Conservation (phyloP, 140 eudicot genomes). For the Cichorium intybus region DNA sequence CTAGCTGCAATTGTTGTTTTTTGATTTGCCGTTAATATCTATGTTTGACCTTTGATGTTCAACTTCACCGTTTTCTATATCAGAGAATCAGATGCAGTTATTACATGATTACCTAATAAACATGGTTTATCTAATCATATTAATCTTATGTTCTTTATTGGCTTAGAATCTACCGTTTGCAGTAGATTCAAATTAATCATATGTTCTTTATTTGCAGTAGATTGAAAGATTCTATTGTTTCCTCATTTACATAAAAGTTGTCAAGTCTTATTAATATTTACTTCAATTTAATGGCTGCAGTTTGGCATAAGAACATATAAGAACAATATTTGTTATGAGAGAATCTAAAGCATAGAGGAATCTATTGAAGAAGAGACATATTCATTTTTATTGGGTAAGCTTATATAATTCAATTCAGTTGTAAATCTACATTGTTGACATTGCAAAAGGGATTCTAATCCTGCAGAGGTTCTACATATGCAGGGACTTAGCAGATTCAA, state of each 20-base stretch:
- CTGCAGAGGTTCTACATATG: conserved; percentile 8
- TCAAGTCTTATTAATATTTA: neutral
- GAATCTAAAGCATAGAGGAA: conserved; percentile 67
- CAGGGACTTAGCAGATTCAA: conserved; percentile 61
- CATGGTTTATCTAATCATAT: neutral
- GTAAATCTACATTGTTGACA: neutral
- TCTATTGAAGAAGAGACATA: conserved; percentile 48
- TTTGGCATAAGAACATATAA: conserved; percentile 51
- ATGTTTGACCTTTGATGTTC: conserved; percentile 25
- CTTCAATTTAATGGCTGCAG: conserved; percentile 48
- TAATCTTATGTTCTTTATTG: neutral
- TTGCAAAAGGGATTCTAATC: conserved; percentile 16
- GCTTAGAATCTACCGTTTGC: neutral
- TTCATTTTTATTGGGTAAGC: conserved; percentile 62
- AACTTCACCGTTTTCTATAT: conserved; percentile 10
- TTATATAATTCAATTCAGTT: conserved; percentile 15
- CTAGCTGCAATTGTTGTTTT: conserved; percentile 8
- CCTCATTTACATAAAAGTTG: neutral
- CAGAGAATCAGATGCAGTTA: conserved; percentile 12
- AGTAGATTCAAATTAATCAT: conserved; percentile 12
- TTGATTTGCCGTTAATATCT: neutral
- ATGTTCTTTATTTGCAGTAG: no score
- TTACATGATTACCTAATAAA: neutral
- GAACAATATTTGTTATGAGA: conserved; percentile 53
- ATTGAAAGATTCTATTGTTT: no score